These are phyloP conservation scores for Galeopsis tetrahit DNA, from an alignment of 257 asterid genomes.

Conservation along the genomic window DNA sequence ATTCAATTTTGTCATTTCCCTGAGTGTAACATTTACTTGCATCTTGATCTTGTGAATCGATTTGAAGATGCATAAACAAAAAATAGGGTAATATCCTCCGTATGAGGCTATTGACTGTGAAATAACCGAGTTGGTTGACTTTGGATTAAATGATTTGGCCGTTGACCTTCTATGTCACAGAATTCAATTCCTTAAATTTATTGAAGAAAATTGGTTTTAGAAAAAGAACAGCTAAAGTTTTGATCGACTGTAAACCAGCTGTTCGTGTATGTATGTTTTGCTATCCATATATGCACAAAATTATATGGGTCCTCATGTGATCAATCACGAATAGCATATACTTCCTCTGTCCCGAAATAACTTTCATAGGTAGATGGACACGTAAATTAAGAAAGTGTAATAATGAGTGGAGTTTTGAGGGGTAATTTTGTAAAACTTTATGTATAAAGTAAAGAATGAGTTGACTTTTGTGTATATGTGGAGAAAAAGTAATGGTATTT, in stretches of 20 bases:
- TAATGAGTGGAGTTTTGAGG: too few relatives aligned
- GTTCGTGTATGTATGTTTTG: neutral
- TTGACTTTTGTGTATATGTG: too few relatives aligned
- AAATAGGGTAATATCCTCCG: neutral
- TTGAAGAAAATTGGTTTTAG: neutral
- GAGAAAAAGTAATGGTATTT: too few relatives aligned
- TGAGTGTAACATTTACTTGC: slow-evolving; percentile 29
- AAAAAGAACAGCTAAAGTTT: neutral
- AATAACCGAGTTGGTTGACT: neutral
- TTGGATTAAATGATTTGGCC: neutral
- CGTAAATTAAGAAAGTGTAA: too few relatives aligned
- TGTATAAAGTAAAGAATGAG: too few relatives aligned
- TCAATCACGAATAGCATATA: neutral
- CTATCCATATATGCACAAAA: neutral
- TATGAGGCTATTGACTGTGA: neutral
- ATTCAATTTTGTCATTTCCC: slow-evolving; percentile 21
- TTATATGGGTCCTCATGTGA: neutral
- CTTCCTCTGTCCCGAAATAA: too few relatives aligned
- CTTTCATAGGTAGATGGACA: too few relatives aligned
- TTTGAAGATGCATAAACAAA: slow-evolving; percentile 21
- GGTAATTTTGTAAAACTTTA: too few relatives aligned
- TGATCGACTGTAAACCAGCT: neutral
- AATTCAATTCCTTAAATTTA: neutral
- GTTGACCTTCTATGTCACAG: neutral
- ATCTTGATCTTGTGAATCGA: slow-evolving; percentile 24